Conservation (phyloP, 108 stramenopile genomes). For the Asterionellopsis glacialis region DNA sequence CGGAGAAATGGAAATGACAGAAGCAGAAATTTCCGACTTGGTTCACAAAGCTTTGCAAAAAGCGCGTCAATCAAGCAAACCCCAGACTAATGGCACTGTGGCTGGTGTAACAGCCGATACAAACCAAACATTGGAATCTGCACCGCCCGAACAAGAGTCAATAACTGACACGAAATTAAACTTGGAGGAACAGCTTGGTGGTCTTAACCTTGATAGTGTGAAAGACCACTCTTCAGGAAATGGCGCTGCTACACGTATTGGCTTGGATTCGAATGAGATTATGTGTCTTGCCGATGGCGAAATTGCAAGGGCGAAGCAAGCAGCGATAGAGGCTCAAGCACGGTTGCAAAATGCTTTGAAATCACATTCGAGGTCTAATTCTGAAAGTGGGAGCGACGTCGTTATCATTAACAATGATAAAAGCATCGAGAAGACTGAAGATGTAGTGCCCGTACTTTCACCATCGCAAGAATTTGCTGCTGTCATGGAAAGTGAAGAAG, state of each 20-base stretch:
- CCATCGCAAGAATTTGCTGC: slow-evolving; percentile 1
- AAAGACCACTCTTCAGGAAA: slow-evolving; percentile 1
- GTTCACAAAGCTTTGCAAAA: slow-evolving; percentile 52
- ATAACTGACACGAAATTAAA: background rate
- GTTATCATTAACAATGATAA: too few relatives aligned
- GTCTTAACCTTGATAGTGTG: background rate
- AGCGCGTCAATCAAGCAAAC: slow-evolving; percentile 41
- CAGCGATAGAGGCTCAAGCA: background rate
- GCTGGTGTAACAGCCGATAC: background rate
- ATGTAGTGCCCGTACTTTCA: background rate
- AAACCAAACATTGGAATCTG: slow-evolving; percentile 6
- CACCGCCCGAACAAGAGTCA: background rate
- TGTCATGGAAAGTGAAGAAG: slow-evolving; percentile 1
- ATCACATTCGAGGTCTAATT: background rate
- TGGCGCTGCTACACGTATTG: background rate
- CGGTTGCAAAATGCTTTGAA: background rate
- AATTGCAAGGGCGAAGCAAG: slow-evolving; percentile 35
- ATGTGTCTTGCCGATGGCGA: slow-evolving; percentile 47
- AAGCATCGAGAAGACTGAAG: background rate
- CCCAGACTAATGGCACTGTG: slow-evolving; percentile 7
- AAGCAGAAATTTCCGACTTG: slow-evolving; percentile 55
- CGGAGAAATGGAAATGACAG: slow-evolving; percentile 42
- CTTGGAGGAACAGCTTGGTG: background rate
- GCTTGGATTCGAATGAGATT: slow-evolving; percentile 20
- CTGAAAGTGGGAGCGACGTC: too few relatives aligned